phyloP scores from a whole-genome alignment of 2,329 filamentous ascomycete species.

The Colletotrichum coccodes region DNA sequence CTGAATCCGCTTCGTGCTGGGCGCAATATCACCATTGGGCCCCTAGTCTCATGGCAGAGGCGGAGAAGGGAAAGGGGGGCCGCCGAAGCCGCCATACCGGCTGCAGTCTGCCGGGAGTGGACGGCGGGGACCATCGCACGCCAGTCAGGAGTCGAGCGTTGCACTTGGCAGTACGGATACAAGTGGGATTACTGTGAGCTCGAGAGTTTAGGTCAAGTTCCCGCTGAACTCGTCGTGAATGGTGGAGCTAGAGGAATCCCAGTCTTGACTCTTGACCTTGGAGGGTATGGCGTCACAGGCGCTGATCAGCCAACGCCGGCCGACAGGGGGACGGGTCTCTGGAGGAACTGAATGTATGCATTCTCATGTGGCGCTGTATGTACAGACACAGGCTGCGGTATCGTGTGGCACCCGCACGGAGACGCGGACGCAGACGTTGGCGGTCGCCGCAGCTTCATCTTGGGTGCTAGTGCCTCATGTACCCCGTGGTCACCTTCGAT shows the following conservation, averaged over 20 bases:
- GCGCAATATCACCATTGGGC: neutral
- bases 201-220: conserved; percentile 12
- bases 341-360: neutral
- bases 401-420: neutral
- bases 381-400: neutral
- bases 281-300: conserved; percentile 43
- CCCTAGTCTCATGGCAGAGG: neutral
- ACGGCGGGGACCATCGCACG: conserved; percentile 7
- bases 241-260: conserved; percentile 15
- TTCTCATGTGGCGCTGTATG: neutral
- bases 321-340: neutral
- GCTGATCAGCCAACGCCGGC: conserved; percentile 39
- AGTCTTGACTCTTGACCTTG: conserved; percentile 28
- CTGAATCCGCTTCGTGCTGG: conserved; percentile 23
- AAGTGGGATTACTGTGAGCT: neutral
- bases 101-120: conserved; percentile 31
- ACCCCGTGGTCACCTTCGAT: neutral
- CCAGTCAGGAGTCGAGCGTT: conserved; percentile 20
- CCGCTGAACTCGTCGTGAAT: neutral
- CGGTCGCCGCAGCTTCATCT: neutral
- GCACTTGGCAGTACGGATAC: conserved; percentile 8
- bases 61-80: neutral
- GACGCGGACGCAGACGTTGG: neutral
- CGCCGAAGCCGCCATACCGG: conserved; percentile 30
- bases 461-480: neutral